Conservation (phyloP, 495 filamentous ascomycete species). For the Aspergillus campestris region DNA sequence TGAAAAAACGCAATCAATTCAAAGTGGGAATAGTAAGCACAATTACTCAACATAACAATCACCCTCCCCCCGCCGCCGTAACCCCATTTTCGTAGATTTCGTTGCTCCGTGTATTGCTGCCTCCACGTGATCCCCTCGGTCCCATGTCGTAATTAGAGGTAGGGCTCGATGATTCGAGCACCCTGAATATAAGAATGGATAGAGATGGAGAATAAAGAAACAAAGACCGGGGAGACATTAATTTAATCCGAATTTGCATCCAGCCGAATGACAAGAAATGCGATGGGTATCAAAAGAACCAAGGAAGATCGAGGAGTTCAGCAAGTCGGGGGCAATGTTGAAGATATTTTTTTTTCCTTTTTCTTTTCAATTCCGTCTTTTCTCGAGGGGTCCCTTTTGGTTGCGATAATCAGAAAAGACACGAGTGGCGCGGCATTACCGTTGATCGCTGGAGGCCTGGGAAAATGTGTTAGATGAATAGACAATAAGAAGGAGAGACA, state of each 20-base stretch:
- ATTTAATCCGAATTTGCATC: conserved; percentile 20
- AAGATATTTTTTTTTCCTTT: background rate
- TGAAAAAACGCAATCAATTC: conserved; percentile 1
- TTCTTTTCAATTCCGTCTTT: background rate
- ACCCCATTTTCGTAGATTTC: background rate
- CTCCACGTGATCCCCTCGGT: background rate
- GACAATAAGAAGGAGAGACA: too few relatives aligned
- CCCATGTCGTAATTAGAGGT: background rate
- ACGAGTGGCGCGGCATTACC: background rate
- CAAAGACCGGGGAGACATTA: conserved; percentile 6
- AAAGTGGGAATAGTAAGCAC: conserved; percentile 5
- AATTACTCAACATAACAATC: background rate
- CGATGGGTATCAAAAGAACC: conserved; percentile 41
- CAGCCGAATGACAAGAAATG: conserved; percentile 31
- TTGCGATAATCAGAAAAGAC: too few relatives aligned
- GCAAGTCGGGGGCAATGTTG: conserved; percentile 7
- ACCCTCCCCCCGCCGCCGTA: background rate
- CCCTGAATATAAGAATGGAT: background rate
- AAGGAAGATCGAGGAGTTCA: conserved; percentile 25
- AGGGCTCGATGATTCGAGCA: background rate
- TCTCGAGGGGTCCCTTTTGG: background rate
- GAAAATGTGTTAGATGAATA: conserved; percentile 18
- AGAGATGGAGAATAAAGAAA: background rate
- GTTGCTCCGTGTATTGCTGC: background rate
- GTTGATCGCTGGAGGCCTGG: background rate